Evolutionary conservation across 1,284 basidiomycete genomes (phyloP), one percentile per base, ranked within the genome.

Genomic region (Ustilago lituana): DNA sequence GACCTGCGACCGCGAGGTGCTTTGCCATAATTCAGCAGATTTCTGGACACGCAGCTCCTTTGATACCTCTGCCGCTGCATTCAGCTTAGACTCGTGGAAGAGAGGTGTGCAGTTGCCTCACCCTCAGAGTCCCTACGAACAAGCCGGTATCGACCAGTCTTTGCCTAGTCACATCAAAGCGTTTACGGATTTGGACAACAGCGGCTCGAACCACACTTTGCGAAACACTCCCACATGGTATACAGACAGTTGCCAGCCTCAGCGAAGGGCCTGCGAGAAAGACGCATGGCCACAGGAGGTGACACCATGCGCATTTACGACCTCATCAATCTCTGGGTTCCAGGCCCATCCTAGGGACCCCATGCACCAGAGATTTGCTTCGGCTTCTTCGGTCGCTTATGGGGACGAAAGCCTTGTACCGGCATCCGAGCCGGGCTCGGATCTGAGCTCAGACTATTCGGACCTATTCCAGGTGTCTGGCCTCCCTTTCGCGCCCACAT

Each of bases 361-460:
- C 10, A 15, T 46, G 36, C 63, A 66, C 12, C 63, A 60, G 14
- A 47, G 57, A 3, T 55, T 56, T 20, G 48, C 57, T n/a, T 66
- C 63, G 10, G 31, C 39, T 4, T 66, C 52, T 19, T 66, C 63
- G 15, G 52, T 43, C 10, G 17, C 39, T n/a, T 52, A 36, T 24
- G 53, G 57, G 26, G 63, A 66, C 0, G 57, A 66, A 22, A 56
- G 63, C 5, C 20, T 29, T 19, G 20, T 56, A 11, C 46, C 44
- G 5, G 27, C 39, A 4, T 68, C 59, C 9, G 65, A 68, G 5
- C 59, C 51, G 12, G 51, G 47, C n/a, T 68, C 65, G 5, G 65
- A 68, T 27, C 38, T 68, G 49, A 58, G 58, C 47, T 68, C 64
- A 2, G 64, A 68, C 19, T 66, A 57, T 26, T 60, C 63, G 17